phyloP scores from a whole-genome alignment of 805 yeast genomes.

The Naumovozyma castellii region DNA sequence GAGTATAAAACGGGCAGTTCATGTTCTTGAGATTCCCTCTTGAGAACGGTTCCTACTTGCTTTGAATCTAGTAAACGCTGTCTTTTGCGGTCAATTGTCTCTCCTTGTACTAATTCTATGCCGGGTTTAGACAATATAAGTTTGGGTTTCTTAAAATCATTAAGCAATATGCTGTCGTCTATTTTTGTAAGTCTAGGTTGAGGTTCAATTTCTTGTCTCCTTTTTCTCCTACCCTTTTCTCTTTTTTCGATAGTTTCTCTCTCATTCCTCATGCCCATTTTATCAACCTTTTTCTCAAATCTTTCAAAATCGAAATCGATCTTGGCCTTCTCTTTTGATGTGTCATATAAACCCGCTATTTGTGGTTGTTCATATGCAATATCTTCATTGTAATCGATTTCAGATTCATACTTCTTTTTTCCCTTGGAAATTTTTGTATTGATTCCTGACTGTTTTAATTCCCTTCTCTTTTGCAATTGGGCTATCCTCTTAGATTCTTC shows the following conservation, averaged over 20 bases:
- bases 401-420: conserved; percentile 46
- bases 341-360: conserved; percentile 58
- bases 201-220: conserved; percentile 15
- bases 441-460: conserved; percentile 71
- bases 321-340: conserved; percentile 42
- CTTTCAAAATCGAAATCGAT: conserved; percentile 32
- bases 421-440: conserved; percentile 40
- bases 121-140: conserved; percentile 32
- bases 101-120: conserved; percentile 7
- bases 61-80: conserved; percentile 13
- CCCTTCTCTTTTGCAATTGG: conserved; percentile 67
- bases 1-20: no score
- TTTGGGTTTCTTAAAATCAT: conserved; percentile 20
- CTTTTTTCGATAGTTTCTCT: conserved; percentile 25
- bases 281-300: conserved; percentile 38
- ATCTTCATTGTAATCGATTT: conserved; percentile 75
- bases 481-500: conserved; percentile 73
- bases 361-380: conserved; percentile 72
- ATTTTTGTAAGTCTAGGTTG: conserved; percentile 5
- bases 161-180: conserved; percentile 6
- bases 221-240: conserved; percentile 20
- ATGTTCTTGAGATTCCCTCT: not conserved
- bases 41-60: conserved; percentile 5
- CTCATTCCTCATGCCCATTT: conserved; percentile 37
- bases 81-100: conserved; percentile 25